Evolutionary conservation across 2,329 filamentous ascomycete species (phyloP).

Genomic region (Colletotrichum destructivum): DNA sequence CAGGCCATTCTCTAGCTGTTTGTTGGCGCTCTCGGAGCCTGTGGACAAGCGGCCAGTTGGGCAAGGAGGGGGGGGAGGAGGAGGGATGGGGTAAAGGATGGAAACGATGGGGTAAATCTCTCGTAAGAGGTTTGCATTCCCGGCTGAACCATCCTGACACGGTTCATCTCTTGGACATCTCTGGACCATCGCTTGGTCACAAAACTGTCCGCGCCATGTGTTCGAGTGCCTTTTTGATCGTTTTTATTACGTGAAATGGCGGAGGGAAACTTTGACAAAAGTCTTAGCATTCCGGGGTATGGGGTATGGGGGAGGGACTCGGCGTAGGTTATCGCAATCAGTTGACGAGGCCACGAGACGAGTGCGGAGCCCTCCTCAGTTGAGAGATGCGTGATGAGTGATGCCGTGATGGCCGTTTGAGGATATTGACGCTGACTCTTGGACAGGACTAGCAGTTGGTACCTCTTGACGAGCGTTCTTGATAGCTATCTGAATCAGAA

Average conservation of each 20-base stretch:
- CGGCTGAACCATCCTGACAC: slow-evolving; percentile 21
- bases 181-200: background rate
- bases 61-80: slow-evolving; percentile 4
- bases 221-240: background rate
- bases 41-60: slow-evolving; percentile 27
- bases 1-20: slow-evolving; percentile 2
- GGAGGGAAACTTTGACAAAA: background rate
- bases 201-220: background rate
- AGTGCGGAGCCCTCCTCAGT: background rate
- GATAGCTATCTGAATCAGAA: background rate
- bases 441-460: background rate
- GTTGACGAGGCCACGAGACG: background rate
- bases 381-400: background rate
- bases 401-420: background rate
- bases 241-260: slow-evolving; percentile 20
- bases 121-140: slow-evolving; percentile 33
- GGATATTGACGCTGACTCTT: too few species aligned
- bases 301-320: slow-evolving; percentile 16
- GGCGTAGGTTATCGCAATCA: background rate
- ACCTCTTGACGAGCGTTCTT: too few species aligned
- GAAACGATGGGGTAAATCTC: slow-evolving; percentile 33
- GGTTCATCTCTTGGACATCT: background rate
- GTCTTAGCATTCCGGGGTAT: slow-evolving; percentile 23
- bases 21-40: background rate
- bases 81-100: slow-evolving; percentile 13